Base-by-base conservation (phyloP, 768 basidiomycete genomes). In the Rhodotorula babjevae region DNA sequence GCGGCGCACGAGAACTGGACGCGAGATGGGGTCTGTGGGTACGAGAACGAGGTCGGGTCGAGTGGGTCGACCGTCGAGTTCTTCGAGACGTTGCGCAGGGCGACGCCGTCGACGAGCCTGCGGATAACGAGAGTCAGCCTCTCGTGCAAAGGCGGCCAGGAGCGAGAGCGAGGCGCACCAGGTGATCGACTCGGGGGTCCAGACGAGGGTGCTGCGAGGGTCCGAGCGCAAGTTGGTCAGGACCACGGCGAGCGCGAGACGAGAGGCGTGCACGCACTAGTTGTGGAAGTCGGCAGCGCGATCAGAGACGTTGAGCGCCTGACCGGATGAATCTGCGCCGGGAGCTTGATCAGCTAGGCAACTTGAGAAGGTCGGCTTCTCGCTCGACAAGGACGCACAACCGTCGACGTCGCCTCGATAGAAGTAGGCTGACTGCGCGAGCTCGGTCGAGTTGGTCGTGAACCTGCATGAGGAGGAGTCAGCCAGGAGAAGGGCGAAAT, bases 11-110 rank as follows among this genome's bases (percentile, higher is more conserved):
- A 79, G 29, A 82, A 57, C 31, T 79, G 80, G 25, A 82, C 74
- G 11, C 80, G 72, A 9, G 80, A 76, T 0, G 81, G 81, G 1
- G 80, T 81, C 2, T 72, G 72, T 23, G 81, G 81, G 73, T 79
- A 82, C 56, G 75, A 63, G 71, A 46, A 3, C 6, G 14, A 58
- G 1, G 21, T 36, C 9, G 57, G 58, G 40, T 49, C 50, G 11
- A 5, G 0, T 1, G 31, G 19, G 40, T 47, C 70, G 44, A 57
- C 33, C 31, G 74, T 75, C 73, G 58, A 61, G 58, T 58, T 46
- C n/a, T 67, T 61, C 42, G 64, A 31, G 10, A 80, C 66, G 8
- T 74, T 78, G n/a, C 78, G 77, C 8, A 80, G 75, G 4, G 75
- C 76, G 23, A 65, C 56, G 21, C 66, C 71, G 42, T 77, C 77